Evolutionary conservation across 139 green algal genomes (phyloP).

Genomic region (Volvox africanus): DNA sequence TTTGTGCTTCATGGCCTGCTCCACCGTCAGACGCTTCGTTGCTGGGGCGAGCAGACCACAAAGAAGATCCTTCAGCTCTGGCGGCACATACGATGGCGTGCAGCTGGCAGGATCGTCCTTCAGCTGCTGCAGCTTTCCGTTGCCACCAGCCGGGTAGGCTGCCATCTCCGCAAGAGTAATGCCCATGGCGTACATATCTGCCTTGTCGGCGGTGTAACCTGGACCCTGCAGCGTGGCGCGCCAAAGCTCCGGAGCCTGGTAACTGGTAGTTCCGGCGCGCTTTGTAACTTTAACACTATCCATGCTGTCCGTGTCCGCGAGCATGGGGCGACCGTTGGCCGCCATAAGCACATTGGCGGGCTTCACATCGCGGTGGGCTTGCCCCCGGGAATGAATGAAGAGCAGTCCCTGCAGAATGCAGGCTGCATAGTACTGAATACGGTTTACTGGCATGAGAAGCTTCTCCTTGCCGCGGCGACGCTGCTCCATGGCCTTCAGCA

Average conservation of each 20-base stretch:
- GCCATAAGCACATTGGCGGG: conserved; percentile 45
- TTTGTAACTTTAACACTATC: conserved; percentile 36
- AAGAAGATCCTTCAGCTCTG: conserved; percentile 44
- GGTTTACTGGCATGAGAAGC: conserved; percentile 37
- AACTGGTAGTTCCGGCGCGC: conserved; percentile 42
- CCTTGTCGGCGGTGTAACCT: conserved; percentile 38
- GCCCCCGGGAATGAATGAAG: conserved; percentile 30
- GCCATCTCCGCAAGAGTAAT: conserved; percentile 40
- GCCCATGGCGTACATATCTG: conserved; percentile 46
- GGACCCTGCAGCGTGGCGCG: conserved; percentile 37
- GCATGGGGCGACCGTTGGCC: conserved; percentile 38
- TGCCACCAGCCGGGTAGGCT: conserved; percentile 21
- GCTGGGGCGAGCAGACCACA: conserved; percentile 25
- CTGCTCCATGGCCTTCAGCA: conserved; percentile 50
- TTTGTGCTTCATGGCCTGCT: conserved; percentile 25
- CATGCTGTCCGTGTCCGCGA: conserved; percentile 47
- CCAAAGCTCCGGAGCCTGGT: conserved; percentile 48
- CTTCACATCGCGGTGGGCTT: conserved; percentile 46
- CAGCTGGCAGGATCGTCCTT: conserved; percentile 31
- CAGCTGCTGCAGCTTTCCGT: conserved; percentile 41
- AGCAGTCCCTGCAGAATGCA: conserved; percentile 32
- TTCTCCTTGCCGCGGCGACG: conserved; percentile 46
- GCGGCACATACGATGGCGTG: conserved; percentile 24
- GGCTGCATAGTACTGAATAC: conserved; percentile 38
- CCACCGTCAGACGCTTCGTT: conserved; percentile 17